Evolutionary conservation across 768 basidiomycete species (phyloP).

Genomic region (Clitopilus hobsonii): DNA sequence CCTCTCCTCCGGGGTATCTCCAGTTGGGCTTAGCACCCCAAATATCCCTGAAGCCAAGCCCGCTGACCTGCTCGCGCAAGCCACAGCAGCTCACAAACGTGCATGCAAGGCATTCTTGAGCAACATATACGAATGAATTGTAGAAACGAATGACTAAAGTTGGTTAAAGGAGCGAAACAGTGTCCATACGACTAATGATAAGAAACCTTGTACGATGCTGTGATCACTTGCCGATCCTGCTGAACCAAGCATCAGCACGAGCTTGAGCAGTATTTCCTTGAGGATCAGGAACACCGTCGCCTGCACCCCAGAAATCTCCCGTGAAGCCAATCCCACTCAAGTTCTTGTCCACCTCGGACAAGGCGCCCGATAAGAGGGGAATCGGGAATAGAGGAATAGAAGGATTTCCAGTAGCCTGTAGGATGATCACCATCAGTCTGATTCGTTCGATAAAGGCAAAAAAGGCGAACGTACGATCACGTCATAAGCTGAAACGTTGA

Average conservation of each 20-base stretch:
- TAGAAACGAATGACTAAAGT: too few species aligned
- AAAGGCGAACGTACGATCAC: conserved; percentile 9
- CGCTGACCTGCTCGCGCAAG: too few species aligned
- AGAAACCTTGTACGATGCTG: too few species aligned
- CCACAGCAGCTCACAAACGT: too few species aligned
- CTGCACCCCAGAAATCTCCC: conserved; percentile 15
- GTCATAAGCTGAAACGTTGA: conserved; percentile 11
- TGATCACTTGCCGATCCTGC: too few species aligned
- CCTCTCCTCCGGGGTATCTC: too few species aligned
- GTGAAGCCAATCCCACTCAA: conserved; percentile 11
- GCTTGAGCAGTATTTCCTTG: conserved; percentile 10
- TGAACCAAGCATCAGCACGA: conserved; percentile 11
- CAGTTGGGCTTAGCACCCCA: too few species aligned
- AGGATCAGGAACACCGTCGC: conserved; percentile 1
- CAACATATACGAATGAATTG: too few species aligned
- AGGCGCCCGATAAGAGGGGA: conserved; percentile 2
- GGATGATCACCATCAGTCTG: neutral
- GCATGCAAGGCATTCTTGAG: too few species aligned
- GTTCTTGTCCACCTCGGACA: conserved; percentile 13
- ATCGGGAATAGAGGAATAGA: conserved; percentile 12
- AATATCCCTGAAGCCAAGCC: too few species aligned
- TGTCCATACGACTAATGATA: too few species aligned
- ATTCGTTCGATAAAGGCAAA: neutral
- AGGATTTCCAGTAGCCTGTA: conserved; percentile 14
- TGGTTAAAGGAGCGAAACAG: too few species aligned